phyloP scores from a whole-genome alignment of 768 basidiomycete genomes.

The Exsudoporus frostii region DNA sequence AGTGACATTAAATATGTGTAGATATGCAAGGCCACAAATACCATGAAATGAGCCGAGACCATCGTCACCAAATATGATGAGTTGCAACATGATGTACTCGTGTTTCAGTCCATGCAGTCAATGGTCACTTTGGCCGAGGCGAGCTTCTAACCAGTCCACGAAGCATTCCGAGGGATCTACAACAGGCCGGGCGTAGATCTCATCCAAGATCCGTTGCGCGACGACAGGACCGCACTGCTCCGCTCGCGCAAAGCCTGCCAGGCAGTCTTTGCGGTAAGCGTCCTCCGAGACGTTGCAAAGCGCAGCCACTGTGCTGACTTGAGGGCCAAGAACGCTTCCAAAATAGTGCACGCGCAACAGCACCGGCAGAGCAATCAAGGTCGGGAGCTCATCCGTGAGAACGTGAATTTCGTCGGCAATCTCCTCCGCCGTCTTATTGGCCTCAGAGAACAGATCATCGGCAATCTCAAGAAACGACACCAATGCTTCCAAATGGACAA shows the following conservation, averaged over 20 bases:
- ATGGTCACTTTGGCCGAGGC: slow-evolving; percentile 10
- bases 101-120: slow-evolving; percentile 17
- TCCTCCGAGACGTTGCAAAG: slow-evolving; percentile 58
- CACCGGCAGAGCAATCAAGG: slow-evolving; percentile 70
- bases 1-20: background rate
- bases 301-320: slow-evolving; percentile 39
- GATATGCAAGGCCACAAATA: background rate
- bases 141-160: slow-evolving; percentile 46
- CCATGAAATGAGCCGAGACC: background rate
- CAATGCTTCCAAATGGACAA: slow-evolving; percentile 59
- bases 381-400: slow-evolving; percentile 64
- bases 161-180: slow-evolving; percentile 32
- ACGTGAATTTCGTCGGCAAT: slow-evolving; percentile 43
- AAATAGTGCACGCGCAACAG: slow-evolving; percentile 49
- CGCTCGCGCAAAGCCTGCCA: slow-evolving; percentile 74
- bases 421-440: slow-evolving; percentile 23
- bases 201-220: slow-evolving; percentile 53
- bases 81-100: background rate
- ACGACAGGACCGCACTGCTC: slow-evolving; percentile 67
- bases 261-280: slow-evolving; percentile 64
- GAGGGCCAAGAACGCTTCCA: background rate
- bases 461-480: slow-evolving; percentile 54
- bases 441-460: slow-evolving; percentile 27
- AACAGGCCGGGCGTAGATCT: slow-evolving; percentile 36
- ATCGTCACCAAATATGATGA: background rate